phyloP scores from a whole-genome alignment of 2,329 filamentous ascomycete species.

The Cladophialophora psammophila region DNA sequence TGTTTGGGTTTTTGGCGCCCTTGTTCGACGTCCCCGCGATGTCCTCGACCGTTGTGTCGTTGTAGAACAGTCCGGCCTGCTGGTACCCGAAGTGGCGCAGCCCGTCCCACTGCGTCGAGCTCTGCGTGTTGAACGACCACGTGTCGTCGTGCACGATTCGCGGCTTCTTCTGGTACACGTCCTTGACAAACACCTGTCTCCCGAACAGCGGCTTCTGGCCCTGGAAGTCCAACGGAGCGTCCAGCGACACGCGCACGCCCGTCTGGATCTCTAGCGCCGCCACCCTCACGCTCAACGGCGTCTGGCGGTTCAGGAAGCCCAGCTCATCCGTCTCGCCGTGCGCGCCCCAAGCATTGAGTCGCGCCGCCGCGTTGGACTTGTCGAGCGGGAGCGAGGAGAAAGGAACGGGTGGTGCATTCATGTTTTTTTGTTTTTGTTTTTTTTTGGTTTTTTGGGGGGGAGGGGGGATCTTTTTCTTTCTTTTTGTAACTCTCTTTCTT shows the following conservation, averaged over 20 bases:
- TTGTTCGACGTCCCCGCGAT: constrained; percentile 35
- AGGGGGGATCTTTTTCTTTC: not conserved
- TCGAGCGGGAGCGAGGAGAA: constrained; percentile 56
- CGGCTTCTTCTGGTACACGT: constrained; percentile 43
- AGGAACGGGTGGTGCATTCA: constrained; percentile 39
- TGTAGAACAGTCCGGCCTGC: constrained; percentile 38
- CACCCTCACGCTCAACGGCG: constrained; percentile 52
- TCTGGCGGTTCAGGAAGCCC: constrained; percentile 64
- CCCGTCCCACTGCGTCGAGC: constrained; percentile 41
- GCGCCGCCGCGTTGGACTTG: constrained; percentile 52
- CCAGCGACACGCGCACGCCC: constrained; percentile 41
- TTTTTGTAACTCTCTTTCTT: too few species aligned
- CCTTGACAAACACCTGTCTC: constrained; percentile 43
- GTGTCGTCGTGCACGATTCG: constrained; percentile 42
- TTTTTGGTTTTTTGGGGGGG: not conserved
- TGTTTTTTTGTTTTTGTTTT: constrained; percentile 12
- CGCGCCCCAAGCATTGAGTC: constrained; percentile 63
- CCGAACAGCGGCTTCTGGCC: constrained; percentile 47
- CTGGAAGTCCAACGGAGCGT: constrained; percentile 52
- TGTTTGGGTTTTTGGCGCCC: constrained; percentile 33
- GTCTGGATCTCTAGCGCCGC: constrained; percentile 55
- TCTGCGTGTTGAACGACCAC: constrained; percentile 42
- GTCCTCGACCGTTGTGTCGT: constrained; percentile 41
- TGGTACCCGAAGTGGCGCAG: constrained; percentile 42
- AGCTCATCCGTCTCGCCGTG: constrained; percentile 61